Evolutionary conservation across 2,329 filamentous ascomycete species (phyloP).

Genomic region (Ophiostoma sp.): DNA sequence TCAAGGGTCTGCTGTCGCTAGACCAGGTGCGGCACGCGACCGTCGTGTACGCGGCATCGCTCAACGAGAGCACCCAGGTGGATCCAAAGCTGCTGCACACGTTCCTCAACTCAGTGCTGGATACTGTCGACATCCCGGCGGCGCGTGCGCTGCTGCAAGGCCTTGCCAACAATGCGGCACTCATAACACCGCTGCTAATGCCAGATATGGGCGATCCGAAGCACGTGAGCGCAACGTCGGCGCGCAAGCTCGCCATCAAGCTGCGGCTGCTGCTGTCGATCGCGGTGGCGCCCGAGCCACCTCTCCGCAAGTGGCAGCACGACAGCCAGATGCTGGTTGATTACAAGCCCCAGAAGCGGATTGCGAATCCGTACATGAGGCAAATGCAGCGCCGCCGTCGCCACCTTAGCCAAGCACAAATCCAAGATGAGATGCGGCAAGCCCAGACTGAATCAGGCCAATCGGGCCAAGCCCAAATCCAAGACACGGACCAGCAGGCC

Average conservation of each 20-base stretch:
- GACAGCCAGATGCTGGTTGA: slow-evolving; percentile 11
- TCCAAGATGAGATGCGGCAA: neutral
- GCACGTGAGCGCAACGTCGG: neutral
- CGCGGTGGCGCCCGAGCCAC: slow-evolving; percentile 17
- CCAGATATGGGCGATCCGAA: slow-evolving; percentile 10
- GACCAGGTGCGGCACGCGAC: slow-evolving; percentile 42
- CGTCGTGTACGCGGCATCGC: slow-evolving; percentile 38
- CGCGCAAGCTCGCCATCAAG: slow-evolving; percentile 21
- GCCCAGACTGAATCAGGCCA: neutral
- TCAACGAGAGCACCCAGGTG: slow-evolving; percentile 36
- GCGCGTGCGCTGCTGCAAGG: slow-evolving; percentile 36
- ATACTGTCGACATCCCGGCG: slow-evolving; percentile 35
- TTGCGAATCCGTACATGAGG: neutral
- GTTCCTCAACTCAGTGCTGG: slow-evolving; percentile 41
- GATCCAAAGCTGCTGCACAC: slow-evolving; percentile 38
- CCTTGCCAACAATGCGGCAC: slow-evolving; percentile 29
- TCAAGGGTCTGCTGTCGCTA: slow-evolving; percentile 46
- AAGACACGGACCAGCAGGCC: neutral
- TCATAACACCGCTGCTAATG: slow-evolving; percentile 25
- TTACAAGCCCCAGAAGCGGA: slow-evolving; percentile 2
- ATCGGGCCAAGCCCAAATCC: neutral
- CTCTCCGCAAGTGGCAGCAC: neutral
- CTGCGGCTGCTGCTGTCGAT: slow-evolving; percentile 24
- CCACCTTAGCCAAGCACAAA: neutral
- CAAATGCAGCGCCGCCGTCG: neutral